Percentiles rank a stretch among this genome's conserved stretches.
These are phyloP conservation scores for Rusavskia elegans DNA, from an alignment of 495 filamentous ascomycete genomes.

Conservation along the genomic window DNA sequence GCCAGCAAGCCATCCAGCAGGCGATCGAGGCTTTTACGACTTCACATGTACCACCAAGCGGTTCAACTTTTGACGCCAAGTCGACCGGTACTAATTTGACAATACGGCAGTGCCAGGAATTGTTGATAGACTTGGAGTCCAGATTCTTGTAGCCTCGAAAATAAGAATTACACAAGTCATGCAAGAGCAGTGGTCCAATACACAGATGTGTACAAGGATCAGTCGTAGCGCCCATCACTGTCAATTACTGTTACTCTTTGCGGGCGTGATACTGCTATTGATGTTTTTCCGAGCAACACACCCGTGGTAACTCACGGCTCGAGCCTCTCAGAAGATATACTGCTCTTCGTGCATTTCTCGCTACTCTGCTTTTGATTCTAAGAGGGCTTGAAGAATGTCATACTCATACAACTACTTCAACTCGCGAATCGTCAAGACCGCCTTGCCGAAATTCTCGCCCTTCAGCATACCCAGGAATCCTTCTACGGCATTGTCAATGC, in stretches of 20 bases:
- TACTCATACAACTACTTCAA: background rate
- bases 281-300: too few species aligned
- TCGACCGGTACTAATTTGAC: background rate
- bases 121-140: background rate
- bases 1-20: conserved; percentile 2
- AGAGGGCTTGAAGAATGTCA: background rate
- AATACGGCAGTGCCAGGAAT: background rate
- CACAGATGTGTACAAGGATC: too few species aligned
- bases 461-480: conserved; percentile 76
- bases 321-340: too few species aligned
- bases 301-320: too few species aligned
- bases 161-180: too few species aligned
- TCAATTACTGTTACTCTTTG: too few species aligned
- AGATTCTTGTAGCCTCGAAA: background rate
- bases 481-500: conserved; percentile 68
- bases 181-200: too few species aligned
- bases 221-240: too few species aligned
- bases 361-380: too few species aligned
- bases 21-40: background rate
- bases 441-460: conserved; percentile 89
- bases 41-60: background rate
- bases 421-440: conserved; percentile 51
- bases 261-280: too few species aligned
- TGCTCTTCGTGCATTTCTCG: too few species aligned
- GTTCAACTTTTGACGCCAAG: too few species aligned